Evolutionary conservation across 768 basidiomycete species (phyloP).

Genomic region (Cystofilobasidium bisporidii): DNA sequence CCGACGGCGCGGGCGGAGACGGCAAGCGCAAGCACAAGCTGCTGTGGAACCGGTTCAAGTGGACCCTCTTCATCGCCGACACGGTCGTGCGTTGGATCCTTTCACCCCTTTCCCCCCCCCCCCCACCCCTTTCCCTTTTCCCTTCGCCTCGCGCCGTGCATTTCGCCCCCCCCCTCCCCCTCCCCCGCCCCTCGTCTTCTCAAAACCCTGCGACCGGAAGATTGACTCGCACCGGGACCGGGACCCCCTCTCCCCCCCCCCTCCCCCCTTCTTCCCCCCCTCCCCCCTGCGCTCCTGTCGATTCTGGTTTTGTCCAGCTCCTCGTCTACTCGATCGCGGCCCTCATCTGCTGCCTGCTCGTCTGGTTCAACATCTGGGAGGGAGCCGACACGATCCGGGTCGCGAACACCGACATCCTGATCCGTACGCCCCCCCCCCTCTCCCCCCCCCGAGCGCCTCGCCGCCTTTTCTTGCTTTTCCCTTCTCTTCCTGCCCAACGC

Average conservation of each 20-base stretch:
- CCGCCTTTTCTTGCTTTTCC: neutral
- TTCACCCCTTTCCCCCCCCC: too few species aligned
- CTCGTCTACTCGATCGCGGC: slow-evolving; percentile 53
- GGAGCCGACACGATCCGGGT: slow-evolving; percentile 63
- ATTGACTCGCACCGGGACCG: too few species aligned
- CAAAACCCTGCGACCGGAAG: too few species aligned
- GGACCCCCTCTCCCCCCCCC: neutral
- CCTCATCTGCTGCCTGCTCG: slow-evolving; percentile 58
- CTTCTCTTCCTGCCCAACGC: neutral
- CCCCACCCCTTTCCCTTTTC: slow-evolving; percentile 1
- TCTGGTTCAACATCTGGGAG: slow-evolving; percentile 66
- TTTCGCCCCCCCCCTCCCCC: too few species aligned
- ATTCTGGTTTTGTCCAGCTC: slow-evolving; percentile 46
- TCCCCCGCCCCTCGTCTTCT: slow-evolving; percentile 4
- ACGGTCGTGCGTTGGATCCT: slow-evolving; percentile 49
- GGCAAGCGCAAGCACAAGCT: slow-evolving; percentile 43
- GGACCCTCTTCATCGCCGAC: slow-evolving; percentile 63
- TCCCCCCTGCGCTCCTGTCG: too few species aligned
- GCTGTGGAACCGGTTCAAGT: slow-evolving; percentile 78
- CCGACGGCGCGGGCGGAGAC: neutral
- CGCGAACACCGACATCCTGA: slow-evolving; percentile 58
- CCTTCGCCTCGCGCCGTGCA: neutral
- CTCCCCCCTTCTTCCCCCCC: neutral
- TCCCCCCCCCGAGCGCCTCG: neutral
- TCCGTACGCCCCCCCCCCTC: slow-evolving; percentile 39